Conservation (phyloP, 1,284 basidiomycete genomes). For the Cyathus olla region DNA sequence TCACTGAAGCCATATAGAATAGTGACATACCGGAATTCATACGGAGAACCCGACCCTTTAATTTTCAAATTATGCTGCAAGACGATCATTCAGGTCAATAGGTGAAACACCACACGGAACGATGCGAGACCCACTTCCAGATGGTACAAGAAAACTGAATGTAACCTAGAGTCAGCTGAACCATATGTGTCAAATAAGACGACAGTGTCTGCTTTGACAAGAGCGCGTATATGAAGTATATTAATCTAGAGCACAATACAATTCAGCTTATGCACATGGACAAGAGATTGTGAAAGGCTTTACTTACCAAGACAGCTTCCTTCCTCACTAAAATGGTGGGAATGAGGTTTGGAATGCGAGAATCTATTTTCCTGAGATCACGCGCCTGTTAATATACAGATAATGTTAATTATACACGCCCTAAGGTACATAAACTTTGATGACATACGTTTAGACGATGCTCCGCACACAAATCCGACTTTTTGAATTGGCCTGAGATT, state of each 20-base stretch:
- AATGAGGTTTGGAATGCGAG: constrained; percentile 92
- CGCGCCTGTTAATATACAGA: constrained; percentile 72
- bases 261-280: constrained; percentile 10
- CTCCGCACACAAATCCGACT: constrained; percentile 88
- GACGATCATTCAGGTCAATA: constrained; percentile 16
- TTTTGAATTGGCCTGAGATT: constrained; percentile 92
- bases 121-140: constrained; percentile 71
- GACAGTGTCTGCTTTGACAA: constrained; percentile 94
- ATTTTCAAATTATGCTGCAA: constrained; percentile 82
- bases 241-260: constrained; percentile 70
- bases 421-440: background rate
- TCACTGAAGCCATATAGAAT: background rate
- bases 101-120: background rate
- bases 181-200: constrained; percentile 94
- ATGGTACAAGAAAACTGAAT: constrained; percentile 90
- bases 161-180: constrained; percentile 85
- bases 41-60: constrained; percentile 76
- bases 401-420: background rate
- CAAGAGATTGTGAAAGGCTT: constrained; percentile 4
- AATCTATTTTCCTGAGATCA: constrained; percentile 97
- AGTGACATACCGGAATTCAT: constrained; percentile 85
- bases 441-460: constrained; percentile 87
- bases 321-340: constrained; percentile 93
- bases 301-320: constrained; percentile 86
- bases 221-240: constrained; percentile 93